These are phyloP conservation scores for Coemansia sp. DNA, from an alignment of 192 early-diverging fungal genomes.

Conservation along the genomic window DNA sequence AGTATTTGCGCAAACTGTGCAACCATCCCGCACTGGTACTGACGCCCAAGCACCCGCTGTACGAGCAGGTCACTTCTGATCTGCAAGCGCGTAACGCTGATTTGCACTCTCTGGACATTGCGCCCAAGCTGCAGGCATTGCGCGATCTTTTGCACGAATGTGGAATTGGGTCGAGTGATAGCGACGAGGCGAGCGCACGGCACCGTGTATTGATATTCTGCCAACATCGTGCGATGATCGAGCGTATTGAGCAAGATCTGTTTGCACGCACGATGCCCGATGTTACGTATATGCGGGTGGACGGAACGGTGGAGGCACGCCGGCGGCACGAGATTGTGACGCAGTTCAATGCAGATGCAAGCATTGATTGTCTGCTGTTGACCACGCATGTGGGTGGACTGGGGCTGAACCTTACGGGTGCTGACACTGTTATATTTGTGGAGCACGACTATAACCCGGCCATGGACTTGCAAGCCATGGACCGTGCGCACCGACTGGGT, in stretches of 20 bases:
- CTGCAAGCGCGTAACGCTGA: slow-evolving; percentile 56
- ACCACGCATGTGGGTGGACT: slow-evolving; percentile 98
- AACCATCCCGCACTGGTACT: slow-evolving; percentile 94
- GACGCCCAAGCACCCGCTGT: slow-evolving; percentile 85
- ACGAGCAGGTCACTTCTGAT: slow-evolving; percentile 62
- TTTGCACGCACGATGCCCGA: slow-evolving; percentile 78
- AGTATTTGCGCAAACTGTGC: slow-evolving; percentile 92
- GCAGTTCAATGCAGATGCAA: slow-evolving; percentile 94
- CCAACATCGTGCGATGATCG: slow-evolving; percentile 93
- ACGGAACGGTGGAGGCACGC: slow-evolving; percentile 82
- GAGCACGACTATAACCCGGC: slow-evolving; percentile 99
- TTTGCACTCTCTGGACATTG: slow-evolving; percentile 55
- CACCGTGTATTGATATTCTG: slow-evolving; percentile 97
- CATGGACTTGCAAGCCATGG: slow-evolving; percentile 99
- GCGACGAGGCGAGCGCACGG: slow-evolving; percentile 20
- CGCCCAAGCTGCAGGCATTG: slow-evolving; percentile 90
- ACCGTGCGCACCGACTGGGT: slow-evolving; percentile 96
- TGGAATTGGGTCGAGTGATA: slow-evolving; percentile 72
- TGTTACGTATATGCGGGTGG: slow-evolving; percentile 91
- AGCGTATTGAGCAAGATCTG: slow-evolving; percentile 92
- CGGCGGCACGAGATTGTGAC: slow-evolving; percentile 88
- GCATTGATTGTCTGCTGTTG: slow-evolving; percentile 89
- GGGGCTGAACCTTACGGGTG: slow-evolving; percentile 95
- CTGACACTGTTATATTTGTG: slow-evolving; percentile 99
- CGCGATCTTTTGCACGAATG: slow-evolving; percentile 89